phyloP scores from a whole-genome alignment of 495 filamentous ascomycete species.

The Trichoderma orchidacearum region DNA sequence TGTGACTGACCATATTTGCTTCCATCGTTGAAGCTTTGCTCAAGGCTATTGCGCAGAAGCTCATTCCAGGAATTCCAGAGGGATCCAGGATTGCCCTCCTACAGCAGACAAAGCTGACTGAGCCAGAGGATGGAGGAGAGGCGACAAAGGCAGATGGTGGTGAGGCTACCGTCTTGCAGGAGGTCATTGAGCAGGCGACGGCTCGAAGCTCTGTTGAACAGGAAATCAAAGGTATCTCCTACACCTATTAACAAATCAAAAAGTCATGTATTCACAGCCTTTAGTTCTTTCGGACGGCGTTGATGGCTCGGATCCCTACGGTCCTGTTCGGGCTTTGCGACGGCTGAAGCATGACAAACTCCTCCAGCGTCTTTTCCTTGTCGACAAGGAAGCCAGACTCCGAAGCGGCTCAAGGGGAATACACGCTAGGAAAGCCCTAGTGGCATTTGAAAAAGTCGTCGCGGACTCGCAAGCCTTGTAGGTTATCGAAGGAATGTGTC shows the following conservation, averaged over 20 bases:
- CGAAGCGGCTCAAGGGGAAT: constrained; percentile 60
- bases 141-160: constrained; percentile 3
- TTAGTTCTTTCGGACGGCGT: constrained; percentile 21
- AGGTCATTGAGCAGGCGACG: constrained; percentile 53
- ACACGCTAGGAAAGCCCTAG: constrained; percentile 56
- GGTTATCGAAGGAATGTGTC: constrained; percentile 5
- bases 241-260: constrained; percentile 11
- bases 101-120: constrained; percentile 47
- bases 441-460: constrained; percentile 47
- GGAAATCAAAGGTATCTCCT: constrained; percentile 29
- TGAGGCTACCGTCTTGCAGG: constrained; percentile 41
- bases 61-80: constrained; percentile 66
- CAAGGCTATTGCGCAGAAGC: constrained; percentile 59
- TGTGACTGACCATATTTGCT: neutral
- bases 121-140: constrained; percentile 14
- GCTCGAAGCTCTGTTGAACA: constrained; percentile 40
- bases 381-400: constrained; percentile 56
- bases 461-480: constrained; percentile 40
- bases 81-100: constrained; percentile 53
- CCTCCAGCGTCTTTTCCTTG: constrained; percentile 46
- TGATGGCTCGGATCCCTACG: constrained; percentile 32
- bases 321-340: constrained; percentile 44
- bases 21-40: constrained; percentile 40
- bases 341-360: constrained; percentile 44
- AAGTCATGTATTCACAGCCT: constrained; percentile 32